Base-by-base conservation (phyloP, 805 yeast species). In the Henningerozyma blattae region DNA sequence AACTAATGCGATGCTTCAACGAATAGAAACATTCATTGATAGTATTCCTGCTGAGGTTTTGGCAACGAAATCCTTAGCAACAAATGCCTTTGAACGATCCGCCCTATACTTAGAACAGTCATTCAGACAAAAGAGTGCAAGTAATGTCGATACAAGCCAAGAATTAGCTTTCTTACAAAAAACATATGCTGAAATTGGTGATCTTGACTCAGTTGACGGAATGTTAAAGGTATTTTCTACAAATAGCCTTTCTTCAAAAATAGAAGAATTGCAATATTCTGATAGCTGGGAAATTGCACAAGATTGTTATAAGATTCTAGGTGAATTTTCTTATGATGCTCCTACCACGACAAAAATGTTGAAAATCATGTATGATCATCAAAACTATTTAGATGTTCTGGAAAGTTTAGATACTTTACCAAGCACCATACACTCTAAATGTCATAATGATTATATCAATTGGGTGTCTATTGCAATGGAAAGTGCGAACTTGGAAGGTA, bases 151-250 rank as follows among this genome's bases (percentile, higher is more conserved):
- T 20, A 15, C 22, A 8, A 27, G 24, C 14, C 30, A 65, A 34
- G 54, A 57, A 45, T 27, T 29, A n/a, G 56, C 63, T 13, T 30
- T 27, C 7, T 56, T 91, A n/a, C 85, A 84, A 45, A 67, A 69
- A 18, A 81, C 87, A 62, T 91, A 91, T 53, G 78, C 94, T 6
- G 79, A 74, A 37, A 73, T 91, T 32, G 89, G 85, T 46, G 98
- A 93, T 48, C 68, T 77, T 25, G 99, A 91, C 60, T 77, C 95
- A 0, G 64, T 91, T 22, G 87, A 82, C 50, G 99, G 98, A 16
- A 74, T 84, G 4, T 59, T 87, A 36, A 75, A 82, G 38, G 68
- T 68, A 39, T 78, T 83, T 44, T 75, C 94, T 0, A 69, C 79
- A 0, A 71, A 74, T 27, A 72, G 75, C 42, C 58, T 85, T 29